Evolutionary conservation across 1,284 basidiomycete genomes (phyloP).

Genomic region (Apiotrichum mycotoxinovorans): DNA sequence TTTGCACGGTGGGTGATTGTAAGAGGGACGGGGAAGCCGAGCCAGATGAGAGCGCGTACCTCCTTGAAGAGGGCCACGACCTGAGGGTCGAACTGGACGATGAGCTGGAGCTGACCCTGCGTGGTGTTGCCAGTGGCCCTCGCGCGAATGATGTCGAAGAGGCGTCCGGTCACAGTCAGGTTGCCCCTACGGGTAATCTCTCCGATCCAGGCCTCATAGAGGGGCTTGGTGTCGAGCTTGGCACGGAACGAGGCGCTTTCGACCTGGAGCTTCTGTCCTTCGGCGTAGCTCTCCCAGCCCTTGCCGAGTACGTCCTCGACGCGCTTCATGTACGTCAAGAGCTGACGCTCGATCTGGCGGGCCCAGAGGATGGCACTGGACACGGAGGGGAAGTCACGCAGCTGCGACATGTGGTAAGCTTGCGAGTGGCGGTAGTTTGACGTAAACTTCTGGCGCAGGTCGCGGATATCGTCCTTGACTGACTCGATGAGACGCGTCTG

Average conservation of each 20-base stretch:
- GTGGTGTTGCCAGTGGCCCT: slow-evolving; percentile 56
- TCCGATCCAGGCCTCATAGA: slow-evolving; percentile 93
- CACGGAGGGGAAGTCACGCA: slow-evolving; percentile 94
- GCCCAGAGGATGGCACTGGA: slow-evolving; percentile 99
- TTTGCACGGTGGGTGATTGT: slow-evolving; percentile 94
- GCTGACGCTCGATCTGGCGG: slow-evolving; percentile 92
- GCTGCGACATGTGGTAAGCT: slow-evolving; percentile 96
- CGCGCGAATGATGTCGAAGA: slow-evolving; percentile 89
- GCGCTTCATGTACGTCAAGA: slow-evolving; percentile 97
- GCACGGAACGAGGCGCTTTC: slow-evolving; percentile 89
- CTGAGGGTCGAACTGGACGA: slow-evolving; percentile 96
- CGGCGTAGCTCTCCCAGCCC: slow-evolving; percentile 98
- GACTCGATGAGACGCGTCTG: slow-evolving; percentile 96
- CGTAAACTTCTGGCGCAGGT: slow-evolving; percentile 93
- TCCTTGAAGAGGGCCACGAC: slow-evolving; percentile 98
- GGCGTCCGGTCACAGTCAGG: slow-evolving; percentile 85
- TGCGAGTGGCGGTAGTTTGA: slow-evolving; percentile 91
- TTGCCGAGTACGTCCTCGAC: slow-evolving; percentile 98
- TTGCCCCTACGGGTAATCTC: slow-evolving; percentile 79
- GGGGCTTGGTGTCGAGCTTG: slow-evolving; percentile 89
- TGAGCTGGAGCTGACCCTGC: slow-evolving; percentile 73
- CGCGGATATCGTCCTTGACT: slow-evolving; percentile 96
- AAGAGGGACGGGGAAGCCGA: slow-evolving; percentile 92
- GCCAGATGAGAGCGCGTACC: slow-evolving; percentile 90
- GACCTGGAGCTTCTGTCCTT: slow-evolving; percentile 92